phyloP scores from a whole-genome alignment of 225 moss, liverwort and hornwort genomes.

The Marchantia polymorpha region DNA sequence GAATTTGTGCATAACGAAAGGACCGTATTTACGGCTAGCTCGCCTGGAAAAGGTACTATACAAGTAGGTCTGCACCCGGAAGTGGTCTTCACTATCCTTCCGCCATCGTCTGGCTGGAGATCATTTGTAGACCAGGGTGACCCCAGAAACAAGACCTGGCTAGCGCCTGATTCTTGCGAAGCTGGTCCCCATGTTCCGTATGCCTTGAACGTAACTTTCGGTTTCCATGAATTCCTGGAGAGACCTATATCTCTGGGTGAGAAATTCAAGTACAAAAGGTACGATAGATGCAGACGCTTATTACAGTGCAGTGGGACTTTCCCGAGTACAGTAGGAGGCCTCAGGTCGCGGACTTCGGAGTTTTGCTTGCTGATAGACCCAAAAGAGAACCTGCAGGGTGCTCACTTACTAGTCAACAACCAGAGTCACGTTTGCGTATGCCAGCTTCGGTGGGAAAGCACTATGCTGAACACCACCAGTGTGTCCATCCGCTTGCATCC shows the following conservation, averaged over 20 bases:
- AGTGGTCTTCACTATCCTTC: constrained; percentile 6
- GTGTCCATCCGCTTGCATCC: not conserved
- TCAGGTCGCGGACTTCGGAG: not conserved
- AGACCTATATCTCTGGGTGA: not conserved
- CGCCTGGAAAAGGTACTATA: not conserved
- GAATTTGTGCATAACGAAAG: not conserved
- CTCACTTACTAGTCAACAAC: not conserved
- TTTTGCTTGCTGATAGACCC: not conserved
- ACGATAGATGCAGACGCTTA: not conserved
- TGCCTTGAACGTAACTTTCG: not conserved
- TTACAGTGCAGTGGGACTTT: not conserved
- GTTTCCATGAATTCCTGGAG: not conserved
- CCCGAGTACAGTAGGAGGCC: not conserved
- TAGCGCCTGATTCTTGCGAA: not conserved
- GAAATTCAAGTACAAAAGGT: not conserved
- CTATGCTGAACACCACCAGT: constrained; percentile 4
- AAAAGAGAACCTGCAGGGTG: not conserved
- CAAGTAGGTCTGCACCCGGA: not conserved
- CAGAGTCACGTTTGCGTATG: constrained; percentile 4
- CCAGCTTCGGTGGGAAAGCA: not conserved
- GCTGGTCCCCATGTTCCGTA: not conserved
- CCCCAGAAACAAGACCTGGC: constrained; percentile 16
- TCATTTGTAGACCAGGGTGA: not conserved
- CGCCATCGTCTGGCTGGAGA: not conserved
- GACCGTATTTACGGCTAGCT: not conserved